Evolutionary conservation across 768 basidiomycete species (phyloP), one percentile per base, ranked within the genome.

Genomic region (Suillus occidentalis): DNA sequence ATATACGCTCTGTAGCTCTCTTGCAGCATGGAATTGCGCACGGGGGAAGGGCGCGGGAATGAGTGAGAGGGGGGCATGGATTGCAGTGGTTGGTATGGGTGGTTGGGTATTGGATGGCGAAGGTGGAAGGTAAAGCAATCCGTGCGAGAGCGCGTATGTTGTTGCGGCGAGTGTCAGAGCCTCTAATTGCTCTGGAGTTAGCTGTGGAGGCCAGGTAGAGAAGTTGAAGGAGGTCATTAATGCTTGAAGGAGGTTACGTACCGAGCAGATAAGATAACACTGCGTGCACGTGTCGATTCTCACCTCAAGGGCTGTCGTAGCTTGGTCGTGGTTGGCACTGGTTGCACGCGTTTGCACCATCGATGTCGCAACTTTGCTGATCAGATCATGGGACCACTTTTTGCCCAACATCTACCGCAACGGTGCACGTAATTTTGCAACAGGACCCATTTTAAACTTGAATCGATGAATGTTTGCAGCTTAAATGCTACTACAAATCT

Each of bases 21-120:
- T 76, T 0, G 91, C 94, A 22, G 82, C 81, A 4, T 84, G 70
- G 72, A 96, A 97, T 16, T 92, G 79, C 3, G 75, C 63, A 16
- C 89, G 83, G 1, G 97, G 95, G 68, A 97, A 86, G 0, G 95
- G 94, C 0, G 94, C 87, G 2, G 97, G 97, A 69, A 95, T 85
- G 47, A 99, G 81, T 0, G 96, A 85, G 67, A 98, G 79, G 0
- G 97, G 97, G 0, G 95, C 96, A 73, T 97, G 92, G 69, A 96
- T 92, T 0, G 88, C 89, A n/a, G 89, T 86, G 13, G 86, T 85
- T 2, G 90, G 87, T 31, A 79, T 71, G 2, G 87, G 79, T 63
- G 87, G 84, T 25, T 74, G 74, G 28, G 67, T 63, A 31, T 63
- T 40, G 28, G 75, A 80, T 10, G 69, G 65, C 4, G 57, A 50